phyloP scores from a whole-genome alignment of 257 asterid genomes.

The Solanum acaule region DNA sequence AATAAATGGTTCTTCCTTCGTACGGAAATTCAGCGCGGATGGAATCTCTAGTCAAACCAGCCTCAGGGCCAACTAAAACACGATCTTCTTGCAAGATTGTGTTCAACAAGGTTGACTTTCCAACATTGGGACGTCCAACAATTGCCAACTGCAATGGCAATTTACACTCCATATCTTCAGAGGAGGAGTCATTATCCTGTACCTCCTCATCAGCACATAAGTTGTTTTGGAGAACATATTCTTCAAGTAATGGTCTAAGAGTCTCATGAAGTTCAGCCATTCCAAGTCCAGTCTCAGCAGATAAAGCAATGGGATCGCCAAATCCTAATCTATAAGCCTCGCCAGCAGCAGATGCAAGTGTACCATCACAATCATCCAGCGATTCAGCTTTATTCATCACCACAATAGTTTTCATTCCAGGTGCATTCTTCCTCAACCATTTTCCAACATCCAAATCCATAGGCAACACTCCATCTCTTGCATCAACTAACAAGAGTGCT shows the following conservation, averaged over 20 bases:
- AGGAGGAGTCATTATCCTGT: slow-evolving; percentile 20
- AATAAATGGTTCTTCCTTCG: slow-evolving; percentile 72
- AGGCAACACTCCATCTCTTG: slow-evolving; percentile 86
- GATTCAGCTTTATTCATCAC: slow-evolving; percentile 94
- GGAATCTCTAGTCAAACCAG: slow-evolving; percentile 97
- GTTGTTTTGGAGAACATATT: slow-evolving; percentile 31
- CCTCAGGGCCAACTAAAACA: slow-evolving; percentile 95
- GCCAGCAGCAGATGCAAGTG: slow-evolving; percentile 78
- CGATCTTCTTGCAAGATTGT: slow-evolving; percentile 89
- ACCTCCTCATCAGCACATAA: slow-evolving; percentile 6
- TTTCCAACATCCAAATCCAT: slow-evolving; percentile 95
- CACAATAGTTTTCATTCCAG: slow-evolving; percentile 61
- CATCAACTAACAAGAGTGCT: slow-evolving; percentile 75
- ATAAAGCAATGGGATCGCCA: slow-evolving; percentile 86
- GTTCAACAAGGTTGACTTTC: slow-evolving; percentile 91
- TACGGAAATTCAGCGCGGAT: slow-evolving; percentile 75
- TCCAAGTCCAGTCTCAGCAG: slow-evolving; percentile 96
- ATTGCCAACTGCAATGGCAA: slow-evolving; percentile 92
- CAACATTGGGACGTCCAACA: slow-evolving; percentile 96
- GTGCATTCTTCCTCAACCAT: slow-evolving; percentile 90
- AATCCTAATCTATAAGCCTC: slow-evolving; percentile 86
- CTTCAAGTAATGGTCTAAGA: slow-evolving; percentile 69
- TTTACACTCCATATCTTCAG: slow-evolving; percentile 45
- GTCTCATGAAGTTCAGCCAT: slow-evolving; percentile 67
- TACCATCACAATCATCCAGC: slow-evolving; percentile 62